Evolutionary conservation across 306 rosid species (phyloP).

Genomic region (Acacia acuminata): DNA sequence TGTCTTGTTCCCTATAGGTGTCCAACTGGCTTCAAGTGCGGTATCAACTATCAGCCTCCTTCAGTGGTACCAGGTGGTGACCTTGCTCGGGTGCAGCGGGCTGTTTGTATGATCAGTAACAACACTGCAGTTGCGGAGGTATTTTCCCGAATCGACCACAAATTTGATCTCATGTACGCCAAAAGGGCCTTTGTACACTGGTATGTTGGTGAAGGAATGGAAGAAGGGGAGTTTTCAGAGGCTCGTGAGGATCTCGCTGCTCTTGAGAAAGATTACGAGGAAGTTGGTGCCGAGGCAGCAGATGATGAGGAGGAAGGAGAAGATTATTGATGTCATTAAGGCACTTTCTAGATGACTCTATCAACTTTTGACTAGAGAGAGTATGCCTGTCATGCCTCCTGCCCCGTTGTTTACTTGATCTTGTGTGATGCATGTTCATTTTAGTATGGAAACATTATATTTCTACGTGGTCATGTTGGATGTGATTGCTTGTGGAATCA

Average conservation of each 20-base stretch:
- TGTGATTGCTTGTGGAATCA: slow-evolving; percentile 36
- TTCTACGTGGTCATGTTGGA: slow-evolving; percentile 35
- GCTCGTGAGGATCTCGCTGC: slow-evolving; percentile 99
- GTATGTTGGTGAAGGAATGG: slow-evolving; percentile 99
- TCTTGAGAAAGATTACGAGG: slow-evolving; percentile 99
- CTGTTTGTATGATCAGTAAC: slow-evolving; percentile 99
- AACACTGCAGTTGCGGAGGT: slow-evolving; percentile 99
- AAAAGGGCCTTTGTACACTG: slow-evolving; percentile 99
- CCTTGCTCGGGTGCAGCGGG: slow-evolving; percentile 96
- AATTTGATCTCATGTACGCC: slow-evolving; percentile 97
- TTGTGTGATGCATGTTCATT: slow-evolving; percentile 48
- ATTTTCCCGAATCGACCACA: slow-evolving; percentile 97
- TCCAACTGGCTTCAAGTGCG: slow-evolving; percentile 98
- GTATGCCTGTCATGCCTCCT: slow-evolving; percentile 44
- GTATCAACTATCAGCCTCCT: slow-evolving; percentile 98
- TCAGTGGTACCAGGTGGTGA: slow-evolving; percentile 95
- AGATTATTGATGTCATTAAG: slow-evolving; percentile 54
- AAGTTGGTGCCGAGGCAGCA: slow-evolving; percentile 93
- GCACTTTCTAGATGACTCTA: slow-evolving; percentile 28
- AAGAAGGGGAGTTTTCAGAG: slow-evolving; percentile 99
- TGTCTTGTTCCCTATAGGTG: slow-evolving; percentile 60
- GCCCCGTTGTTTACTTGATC: slow-evolving; percentile 28
- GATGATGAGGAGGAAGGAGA: slow-evolving; percentile 88
- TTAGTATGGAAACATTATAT: slow-evolving; percentile 39
- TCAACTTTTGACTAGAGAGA: slow-evolving; percentile 27